These are phyloP conservation scores for Achaetomium macrosporum DNA, from an alignment of 2,329 filamentous ascomycete genomes.

Conservation along the genomic window DNA sequence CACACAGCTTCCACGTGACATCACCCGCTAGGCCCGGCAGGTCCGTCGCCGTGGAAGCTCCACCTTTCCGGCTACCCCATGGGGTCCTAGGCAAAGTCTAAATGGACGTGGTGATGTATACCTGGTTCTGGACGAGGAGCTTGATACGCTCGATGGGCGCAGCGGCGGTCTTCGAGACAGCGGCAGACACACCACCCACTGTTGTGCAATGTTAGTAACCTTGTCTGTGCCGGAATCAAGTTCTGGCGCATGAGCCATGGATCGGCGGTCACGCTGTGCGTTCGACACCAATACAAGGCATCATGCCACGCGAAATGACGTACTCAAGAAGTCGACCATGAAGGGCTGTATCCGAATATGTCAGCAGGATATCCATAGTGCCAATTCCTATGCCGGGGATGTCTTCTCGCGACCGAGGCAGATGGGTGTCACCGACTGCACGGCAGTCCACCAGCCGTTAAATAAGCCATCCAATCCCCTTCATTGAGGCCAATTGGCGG, in stretches of 20 bases:
- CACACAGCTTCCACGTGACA: constrained; percentile 24
- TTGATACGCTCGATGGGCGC: constrained; percentile 99
- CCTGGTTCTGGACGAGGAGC: constrained; percentile 99
- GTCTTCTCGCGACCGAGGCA: neutral
- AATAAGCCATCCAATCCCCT: constrained; percentile 11
- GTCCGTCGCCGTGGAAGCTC: constrained; percentile 8
- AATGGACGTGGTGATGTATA: constrained; percentile 41
- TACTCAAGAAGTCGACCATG: constrained; percentile 98
- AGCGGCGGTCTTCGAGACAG: constrained; percentile 99
- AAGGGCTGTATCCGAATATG: constrained; percentile 61
- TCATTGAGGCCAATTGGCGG: constrained; percentile 22
- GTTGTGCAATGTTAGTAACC: constrained; percentile 15
- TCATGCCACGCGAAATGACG: constrained; percentile 39
- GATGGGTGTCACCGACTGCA: neutral
- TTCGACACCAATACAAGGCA: neutral
- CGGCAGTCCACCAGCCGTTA: neutral
- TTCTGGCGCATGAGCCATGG: constrained; percentile 8
- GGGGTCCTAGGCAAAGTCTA: neutral
- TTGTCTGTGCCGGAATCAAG: constrained; percentile 7
- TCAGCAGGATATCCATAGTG: constrained; percentile 29
- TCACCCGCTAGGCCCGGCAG: neutral
- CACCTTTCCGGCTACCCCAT: neutral
- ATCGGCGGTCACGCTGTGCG: neutral
- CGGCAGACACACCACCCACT: constrained; percentile 98
- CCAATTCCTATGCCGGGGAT: neutral